These are phyloP conservation scores for Alternaria arborescens DNA, from an alignment of 2,329 filamentous ascomycete genomes.

Conservation along the genomic window DNA sequence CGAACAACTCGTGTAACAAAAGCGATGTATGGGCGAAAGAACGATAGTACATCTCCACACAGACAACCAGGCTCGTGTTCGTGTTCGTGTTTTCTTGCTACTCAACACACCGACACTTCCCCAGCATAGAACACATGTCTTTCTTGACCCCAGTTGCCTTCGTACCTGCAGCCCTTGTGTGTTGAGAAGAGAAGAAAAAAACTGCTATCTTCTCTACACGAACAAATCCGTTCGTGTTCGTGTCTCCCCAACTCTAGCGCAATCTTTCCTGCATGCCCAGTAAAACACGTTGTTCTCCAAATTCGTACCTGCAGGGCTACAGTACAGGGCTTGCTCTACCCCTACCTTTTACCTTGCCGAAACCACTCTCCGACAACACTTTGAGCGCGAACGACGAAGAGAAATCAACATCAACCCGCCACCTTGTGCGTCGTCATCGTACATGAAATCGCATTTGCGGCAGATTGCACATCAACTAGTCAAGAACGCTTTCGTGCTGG, in stretches of 20 bases:
- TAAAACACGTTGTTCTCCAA: too few species aligned
- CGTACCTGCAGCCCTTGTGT: neutral
- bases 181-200: too few species aligned
- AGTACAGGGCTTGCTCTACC: too few species aligned
- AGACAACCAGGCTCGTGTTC: too few species aligned
- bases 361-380: neutral
- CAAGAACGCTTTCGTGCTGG: too few species aligned
- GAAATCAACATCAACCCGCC: neutral
- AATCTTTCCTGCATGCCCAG: neutral
- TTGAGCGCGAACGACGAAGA: neutral
- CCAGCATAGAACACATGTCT: neutral
- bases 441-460: neutral
- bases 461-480: neutral
- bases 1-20: too few species aligned
- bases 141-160: neutral
- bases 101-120: too few species aligned
- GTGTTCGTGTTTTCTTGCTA: too few species aligned
- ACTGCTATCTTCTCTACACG: neutral
- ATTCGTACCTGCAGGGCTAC: too few species aligned
- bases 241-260: neutral
- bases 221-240: neutral
- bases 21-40: too few species aligned
- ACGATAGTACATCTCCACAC: too few species aligned
- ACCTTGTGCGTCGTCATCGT: neutral
- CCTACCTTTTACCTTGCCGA: neutral